These are phyloP conservation scores for Eragrostis curvula DNA, from an alignment of 176 grass and related monocot species.

Conservation along the genomic window DNA sequence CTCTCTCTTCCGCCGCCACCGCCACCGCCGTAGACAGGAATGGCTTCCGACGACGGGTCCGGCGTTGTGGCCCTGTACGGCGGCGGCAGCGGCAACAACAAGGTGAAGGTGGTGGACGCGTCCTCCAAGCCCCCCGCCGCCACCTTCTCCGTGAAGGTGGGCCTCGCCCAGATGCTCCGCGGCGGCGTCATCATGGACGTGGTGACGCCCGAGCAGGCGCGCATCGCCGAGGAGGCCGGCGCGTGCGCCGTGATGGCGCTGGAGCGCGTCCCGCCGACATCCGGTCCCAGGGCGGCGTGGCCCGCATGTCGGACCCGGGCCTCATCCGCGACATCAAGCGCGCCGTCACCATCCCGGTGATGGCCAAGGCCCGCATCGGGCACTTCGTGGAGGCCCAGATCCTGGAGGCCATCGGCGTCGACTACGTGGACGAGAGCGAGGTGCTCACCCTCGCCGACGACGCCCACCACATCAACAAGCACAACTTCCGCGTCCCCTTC, in stretches of 20 bases:
- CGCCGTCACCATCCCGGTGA: slow-evolving; percentile 94
- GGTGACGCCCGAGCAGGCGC: slow-evolving; percentile 64
- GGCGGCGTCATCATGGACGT: slow-evolving; percentile 89
- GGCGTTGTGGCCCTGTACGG: slow-evolving; percentile 30
- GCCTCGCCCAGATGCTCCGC: slow-evolving; percentile 76
- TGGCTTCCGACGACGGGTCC: slow-evolving; percentile 6
- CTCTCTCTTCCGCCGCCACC: neutral
- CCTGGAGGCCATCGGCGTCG: slow-evolving; percentile 73
- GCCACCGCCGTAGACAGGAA: neutral
- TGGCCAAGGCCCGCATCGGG: slow-evolving; percentile 92
- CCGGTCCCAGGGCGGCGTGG: slow-evolving; percentile 68
- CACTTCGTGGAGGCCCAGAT: slow-evolving; percentile 61
- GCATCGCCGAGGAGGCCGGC: slow-evolving; percentile 72
- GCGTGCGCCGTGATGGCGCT: slow-evolving; percentile 82
- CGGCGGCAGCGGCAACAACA: slow-evolving; percentile 45
- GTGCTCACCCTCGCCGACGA: slow-evolving; percentile 78
- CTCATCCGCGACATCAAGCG: slow-evolving; percentile 93
- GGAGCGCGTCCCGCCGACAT: slow-evolving; percentile 84
- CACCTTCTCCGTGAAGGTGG: slow-evolving; percentile 79
- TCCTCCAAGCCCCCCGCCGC: slow-evolving; percentile 46
- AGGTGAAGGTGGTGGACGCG: slow-evolving; percentile 41
- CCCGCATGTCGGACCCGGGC: slow-evolving; percentile 78
- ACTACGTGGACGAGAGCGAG: slow-evolving; percentile 93
- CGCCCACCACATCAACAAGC: slow-evolving; percentile 81
- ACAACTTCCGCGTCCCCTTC: slow-evolving; percentile 76